These are phyloP conservation scores for Ganoderma lucidum DNA, from an alignment of 1,284 basidiomycete genomes.

Conservation along the genomic window DNA sequence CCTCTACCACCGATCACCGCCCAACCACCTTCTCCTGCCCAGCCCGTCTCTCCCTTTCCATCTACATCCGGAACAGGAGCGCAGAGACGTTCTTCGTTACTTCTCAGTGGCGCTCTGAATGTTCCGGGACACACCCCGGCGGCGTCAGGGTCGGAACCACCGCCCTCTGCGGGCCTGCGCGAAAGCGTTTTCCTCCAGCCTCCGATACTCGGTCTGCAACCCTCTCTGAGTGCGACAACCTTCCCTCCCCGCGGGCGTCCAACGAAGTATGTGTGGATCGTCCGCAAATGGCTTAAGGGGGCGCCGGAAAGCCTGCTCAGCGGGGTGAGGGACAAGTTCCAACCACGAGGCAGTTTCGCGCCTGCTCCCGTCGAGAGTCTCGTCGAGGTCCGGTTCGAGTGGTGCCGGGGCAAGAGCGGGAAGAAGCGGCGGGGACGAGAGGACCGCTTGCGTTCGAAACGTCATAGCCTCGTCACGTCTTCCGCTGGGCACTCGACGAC, in stretches of 20 bases:
- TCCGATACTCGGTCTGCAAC: conserved; percentile 71
- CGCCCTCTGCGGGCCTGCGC: conserved; percentile 15
- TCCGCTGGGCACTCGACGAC: conserved; percentile 40
- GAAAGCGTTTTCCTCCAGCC: conserved; percentile 51
- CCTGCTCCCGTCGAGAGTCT: conserved; percentile 36
- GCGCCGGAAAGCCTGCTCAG: conserved; percentile 46
- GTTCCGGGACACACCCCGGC: conserved; percentile 23
- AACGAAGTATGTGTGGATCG: conserved; percentile 83
- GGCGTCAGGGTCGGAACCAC: conserved; percentile 29
- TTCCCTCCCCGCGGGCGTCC: conserved; percentile 55
- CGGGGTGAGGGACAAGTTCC: conserved; percentile 50
- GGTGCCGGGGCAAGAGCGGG: conserved; percentile 62
- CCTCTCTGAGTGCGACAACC: conserved; percentile 53
- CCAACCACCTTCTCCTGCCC: conserved; percentile 32
- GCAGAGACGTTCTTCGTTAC: conserved; percentile 24
- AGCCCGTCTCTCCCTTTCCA: conserved; percentile 25
- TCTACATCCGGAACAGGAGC: conserved; percentile 9
- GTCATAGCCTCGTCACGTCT: conserved; percentile 31
- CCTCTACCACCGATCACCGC: conserved; percentile 33
- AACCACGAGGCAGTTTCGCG: conserved; percentile 25
- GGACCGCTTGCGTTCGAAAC: conserved; percentile 30
- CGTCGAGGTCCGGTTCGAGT: conserved; percentile 79
- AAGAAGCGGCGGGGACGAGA: conserved; percentile 41
- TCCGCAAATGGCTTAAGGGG: conserved; percentile 82
- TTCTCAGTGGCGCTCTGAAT: conserved; percentile 19